Percentiles rank a stretch among this genome's conserved stretches.
Conservation (phyloP, 2,329 filamentous ascomycete species). For the Neopestalotiopsis clavispora region DNA sequence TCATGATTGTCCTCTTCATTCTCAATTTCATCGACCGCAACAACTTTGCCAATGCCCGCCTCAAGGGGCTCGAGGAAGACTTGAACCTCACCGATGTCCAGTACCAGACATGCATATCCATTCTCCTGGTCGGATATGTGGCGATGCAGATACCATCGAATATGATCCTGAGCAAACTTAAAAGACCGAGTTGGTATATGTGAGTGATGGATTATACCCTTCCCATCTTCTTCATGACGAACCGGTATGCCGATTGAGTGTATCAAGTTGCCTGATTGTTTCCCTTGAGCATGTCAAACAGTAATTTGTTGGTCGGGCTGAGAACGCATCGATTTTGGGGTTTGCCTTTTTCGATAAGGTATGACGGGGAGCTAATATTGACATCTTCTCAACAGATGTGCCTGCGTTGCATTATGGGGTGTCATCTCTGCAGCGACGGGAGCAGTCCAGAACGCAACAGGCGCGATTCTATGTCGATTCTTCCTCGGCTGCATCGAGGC, state of each 20-base stretch:
- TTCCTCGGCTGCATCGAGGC: constrained; percentile 21
- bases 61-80: constrained; percentile 45
- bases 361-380: neutral
- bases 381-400: neutral
- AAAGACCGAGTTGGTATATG: constrained; percentile 44
- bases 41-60: constrained; percentile 51
- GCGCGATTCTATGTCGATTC: constrained; percentile 42
- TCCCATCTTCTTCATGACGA: no score
- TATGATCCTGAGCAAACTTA: constrained; percentile 44
- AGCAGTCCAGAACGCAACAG: constrained; percentile 41
- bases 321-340: no score
- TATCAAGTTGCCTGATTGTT: no score
- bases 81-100: constrained; percentile 40
- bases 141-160: constrained; percentile 43
- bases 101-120: constrained; percentile 34
- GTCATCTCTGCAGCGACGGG: constrained; percentile 46
- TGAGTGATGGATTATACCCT: no score
- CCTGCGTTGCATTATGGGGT: constrained; percentile 41
- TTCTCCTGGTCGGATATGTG: constrained; percentile 35
- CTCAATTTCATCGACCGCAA: constrained; percentile 33
- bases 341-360: no score
- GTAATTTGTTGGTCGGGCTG: no score
- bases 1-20: constrained; percentile 41
- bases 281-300: no score
- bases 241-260: no score